Evolutionary conservation across 805 yeast species (phyloP), one percentile per base, ranked within the genome.

Genomic region (Nakazawaea wickerhamii): DNA sequence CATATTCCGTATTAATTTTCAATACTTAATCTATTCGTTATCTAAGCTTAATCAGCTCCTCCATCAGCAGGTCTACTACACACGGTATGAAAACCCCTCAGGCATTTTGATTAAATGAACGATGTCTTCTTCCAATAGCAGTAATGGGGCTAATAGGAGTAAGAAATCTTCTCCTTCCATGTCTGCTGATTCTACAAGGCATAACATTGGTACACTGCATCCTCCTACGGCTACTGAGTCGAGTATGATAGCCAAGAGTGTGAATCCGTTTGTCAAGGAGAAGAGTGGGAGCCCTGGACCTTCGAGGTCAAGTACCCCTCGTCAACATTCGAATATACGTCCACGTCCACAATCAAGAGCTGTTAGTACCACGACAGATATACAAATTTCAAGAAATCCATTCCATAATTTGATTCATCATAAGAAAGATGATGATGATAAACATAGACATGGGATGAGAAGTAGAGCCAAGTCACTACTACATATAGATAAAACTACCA

Each of bases 401-500:
- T 42, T 42, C 38, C 45, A 42, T 19, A 31, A 36, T 22, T 5
- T 42, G 22, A 3, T 42, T 2, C 45, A 41, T 23, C 36, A 30
- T 15, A n/a, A 35, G n/a, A 32, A 41, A 11, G 30, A 38, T 4
- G 31, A 33, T 14, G 9, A 7, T 10, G 30, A 28, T 28, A 14
- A 5, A 6, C 22, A 27, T 7, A 21, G 14, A 3, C 41, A 37
- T 33, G 21, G 23, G 23, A 5, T 43, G 5, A 30, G 39, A 26
- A 26, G 21, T 25, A 43, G 41, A 23, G 45, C 45, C 25, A 43
- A 43, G 18, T 43, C 45, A 14, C 22, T 43, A 7, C 19, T 43
- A 11, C 42, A 38, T 17, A 27, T 43, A 13, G 26, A 14, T 9
- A 17, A 31, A 2, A 25, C n/a, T 30, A 10, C 28, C 27, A 37